A percentile compares a stretch with the other conserved stretches of the same genome.
Evolutionary conservation across 1,139 yeast genomes (phyloP).

Genomic region (Torulaspora globosa): DNA sequence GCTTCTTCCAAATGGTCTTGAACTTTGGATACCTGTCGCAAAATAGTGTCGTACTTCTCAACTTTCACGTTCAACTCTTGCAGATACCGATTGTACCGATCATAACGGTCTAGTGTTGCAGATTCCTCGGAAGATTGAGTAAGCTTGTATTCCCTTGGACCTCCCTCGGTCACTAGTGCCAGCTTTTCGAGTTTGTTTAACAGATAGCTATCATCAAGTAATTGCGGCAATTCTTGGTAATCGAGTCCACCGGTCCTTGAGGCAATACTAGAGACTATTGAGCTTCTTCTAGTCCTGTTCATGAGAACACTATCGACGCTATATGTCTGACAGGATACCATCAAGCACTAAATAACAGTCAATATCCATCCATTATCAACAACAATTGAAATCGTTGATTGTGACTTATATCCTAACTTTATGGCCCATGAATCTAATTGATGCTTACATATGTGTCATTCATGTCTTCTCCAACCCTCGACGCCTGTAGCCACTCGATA

Average conservation of each 20-base stretch:
- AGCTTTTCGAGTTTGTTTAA: constrained; percentile 25
- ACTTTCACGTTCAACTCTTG: constrained; percentile 22
- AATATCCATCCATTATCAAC: neutral
- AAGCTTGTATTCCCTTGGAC: neutral
- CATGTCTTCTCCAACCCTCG: neutral
- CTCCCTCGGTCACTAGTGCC: constrained; percentile 14
- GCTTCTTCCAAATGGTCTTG: constrained; percentile 19
- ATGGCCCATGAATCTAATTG: too few species aligned
- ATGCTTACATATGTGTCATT: neutral
- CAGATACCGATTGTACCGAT: constrained; percentile 22
- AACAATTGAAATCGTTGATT: neutral
- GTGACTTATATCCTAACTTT: neutral
- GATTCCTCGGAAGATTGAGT: neutral
- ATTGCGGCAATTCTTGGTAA: constrained; percentile 15
- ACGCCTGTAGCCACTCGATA: neutral
- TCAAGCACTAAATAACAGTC: neutral
- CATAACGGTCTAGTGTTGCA: constrained; percentile 3
- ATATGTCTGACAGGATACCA: neutral
- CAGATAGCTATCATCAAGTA: constrained; percentile 30
- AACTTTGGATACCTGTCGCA: constrained; percentile 22
- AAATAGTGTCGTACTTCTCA: constrained; percentile 21
- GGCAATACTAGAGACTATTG: constrained; percentile 32
- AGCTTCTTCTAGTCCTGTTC: constrained; percentile 28
- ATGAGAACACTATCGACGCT: constrained; percentile 8
- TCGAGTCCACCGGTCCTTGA: constrained; percentile 17